Evolutionary conservation across 345 rosid species (phyloP), one percentile per base, ranked within the genome.

Genomic region (Euphorbia tirucalli): DNA sequence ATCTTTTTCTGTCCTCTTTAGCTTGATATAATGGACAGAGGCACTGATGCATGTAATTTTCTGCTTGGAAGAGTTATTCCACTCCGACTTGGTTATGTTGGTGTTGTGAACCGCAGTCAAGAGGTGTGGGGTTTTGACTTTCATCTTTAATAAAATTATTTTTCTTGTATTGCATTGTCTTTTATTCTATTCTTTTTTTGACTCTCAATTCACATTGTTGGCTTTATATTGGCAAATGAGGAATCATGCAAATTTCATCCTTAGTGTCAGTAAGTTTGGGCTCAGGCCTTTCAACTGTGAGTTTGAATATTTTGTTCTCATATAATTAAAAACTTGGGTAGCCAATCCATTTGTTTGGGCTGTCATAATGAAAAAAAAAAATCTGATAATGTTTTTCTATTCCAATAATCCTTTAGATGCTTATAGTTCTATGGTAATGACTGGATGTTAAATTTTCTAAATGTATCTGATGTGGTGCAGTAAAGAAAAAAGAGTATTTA

Each of bases 1-100:
- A 48, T 69, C 41, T 49, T 70, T 64, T 28, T 21, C 65, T 28
- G 8, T 35, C 65, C 24, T 46, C 9, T 73, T 69, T 83, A 89
- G 93, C 83, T 89, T 80, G 93, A 89, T 85, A 89, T 89, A 70
- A 89, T 87, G 91, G 93, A 89, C 77, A 83, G 84, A 76, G 91
- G 91, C 25, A 87, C 89, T 4, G 68, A 87, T 80, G 93, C 87
- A 41, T 80, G 88, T 63, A 84, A 84, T 66, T 81, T 89, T 64
- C 81, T 89, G 28, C 86, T 87, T 73, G 93, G 91, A 41, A 85
- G 74, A 77, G 84, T 87, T 71, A 76, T 87, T 69, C 90, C 93
- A 43, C 81, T 89, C 31, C 75, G 83, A 49, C 90, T 85, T 60
- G 93, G 93, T 74, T 89, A 85, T 79, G 81, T 87, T 39, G 93